These are phyloP conservation scores for Leptomonas pyrrhocoris DNA, from an alignment of 208 protist species.

Conservation along the genomic window DNA sequence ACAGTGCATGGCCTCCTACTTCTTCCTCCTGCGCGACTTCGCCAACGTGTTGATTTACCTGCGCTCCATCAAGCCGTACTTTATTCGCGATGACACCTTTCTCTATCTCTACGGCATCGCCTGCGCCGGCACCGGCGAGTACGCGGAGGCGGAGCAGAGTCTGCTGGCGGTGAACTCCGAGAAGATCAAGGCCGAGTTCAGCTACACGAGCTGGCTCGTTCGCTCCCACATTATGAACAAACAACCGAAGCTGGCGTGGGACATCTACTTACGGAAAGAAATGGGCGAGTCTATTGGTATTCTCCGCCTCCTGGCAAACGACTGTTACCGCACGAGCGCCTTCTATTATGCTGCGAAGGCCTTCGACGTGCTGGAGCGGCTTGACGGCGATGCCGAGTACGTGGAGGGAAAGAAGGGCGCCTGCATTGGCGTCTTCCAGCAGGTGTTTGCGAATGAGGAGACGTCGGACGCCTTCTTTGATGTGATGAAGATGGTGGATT, in stretches of 20 bases:
- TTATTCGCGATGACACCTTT: constrained; percentile 94
- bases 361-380: constrained; percentile 96
- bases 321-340: constrained; percentile 95
- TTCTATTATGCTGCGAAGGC: constrained; percentile 98
- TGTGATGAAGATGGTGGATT: constrained; percentile 93
- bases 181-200: constrained; percentile 92
- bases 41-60: constrained; percentile 97
- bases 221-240: constrained; percentile 95
- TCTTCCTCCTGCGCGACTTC: constrained; percentile 96
- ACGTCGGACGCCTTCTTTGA: constrained; percentile 87
- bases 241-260: constrained; percentile 95
- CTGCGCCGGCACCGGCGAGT: constrained; percentile 84
- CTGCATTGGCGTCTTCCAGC: constrained; percentile 96
- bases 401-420: constrained; percentile 97
- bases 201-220: constrained; percentile 94
- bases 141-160: constrained; percentile 87
- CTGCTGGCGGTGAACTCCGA: constrained; percentile 89
- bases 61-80: constrained; percentile 96
- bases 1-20: constrained; percentile 97
- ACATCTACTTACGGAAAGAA: constrained; percentile 97
- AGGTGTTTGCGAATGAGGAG: constrained; percentile 93
- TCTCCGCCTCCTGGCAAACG: constrained; percentile 97
- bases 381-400: constrained; percentile 95
- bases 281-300: constrained; percentile 94
- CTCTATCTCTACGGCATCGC: constrained; percentile 93